Evolutionary conservation across 306 rosid species (phyloP), one percentile per base, ranked within the genome.

Genomic region (Rosa lucieae): DNA sequence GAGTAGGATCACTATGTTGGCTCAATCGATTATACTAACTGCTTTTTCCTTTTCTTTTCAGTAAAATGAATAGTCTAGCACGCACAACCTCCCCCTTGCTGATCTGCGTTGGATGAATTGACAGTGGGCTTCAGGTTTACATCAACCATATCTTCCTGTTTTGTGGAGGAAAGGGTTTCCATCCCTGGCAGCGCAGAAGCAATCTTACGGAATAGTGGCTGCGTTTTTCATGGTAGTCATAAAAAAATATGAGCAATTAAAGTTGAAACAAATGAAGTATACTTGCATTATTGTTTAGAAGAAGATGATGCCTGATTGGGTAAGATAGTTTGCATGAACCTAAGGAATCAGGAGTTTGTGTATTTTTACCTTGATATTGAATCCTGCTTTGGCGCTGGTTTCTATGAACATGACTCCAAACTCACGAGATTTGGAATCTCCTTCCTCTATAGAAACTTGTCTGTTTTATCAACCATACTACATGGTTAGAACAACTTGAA

Each of bases 181-280:
- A 92, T 95, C 79, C 99, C 97, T 14, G 99, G 99, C 91, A 95
- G 86, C n/a, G 99, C 97, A 75, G 95, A 97, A 67, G 99, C 99
- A 78, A 95, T 95, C 89, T 92, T 95, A 71, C 98, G 97, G 83
- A 95, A 95, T 76, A 95, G 92, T 77, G 98, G 99, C 99, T 95
- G 92, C 91, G 82, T 72, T 77, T 52, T 79, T 69, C 58, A 77
- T 69, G n/a, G 43, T 62, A 72, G 76, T 71, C 70, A 80, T 69
- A 32, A 12, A 67, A 67, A 59, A 70, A 70, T 29, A 37, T 62
- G 42, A 73, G 61, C 15, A 86, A 72, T 79, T 55, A 11, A 53
- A 14, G 72, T 18, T 43, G 10, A 47, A 63, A 63, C 74, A 69
- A 48, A 72, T 26, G 59, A 32, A 70, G 75, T n/a, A 73, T 63